A percentile compares a stretch with the other conserved stretches of the same genome.
phyloP scores from a whole-genome alignment of 1,284 basidiomycete species.

The Fomitopsis pinicola region DNA sequence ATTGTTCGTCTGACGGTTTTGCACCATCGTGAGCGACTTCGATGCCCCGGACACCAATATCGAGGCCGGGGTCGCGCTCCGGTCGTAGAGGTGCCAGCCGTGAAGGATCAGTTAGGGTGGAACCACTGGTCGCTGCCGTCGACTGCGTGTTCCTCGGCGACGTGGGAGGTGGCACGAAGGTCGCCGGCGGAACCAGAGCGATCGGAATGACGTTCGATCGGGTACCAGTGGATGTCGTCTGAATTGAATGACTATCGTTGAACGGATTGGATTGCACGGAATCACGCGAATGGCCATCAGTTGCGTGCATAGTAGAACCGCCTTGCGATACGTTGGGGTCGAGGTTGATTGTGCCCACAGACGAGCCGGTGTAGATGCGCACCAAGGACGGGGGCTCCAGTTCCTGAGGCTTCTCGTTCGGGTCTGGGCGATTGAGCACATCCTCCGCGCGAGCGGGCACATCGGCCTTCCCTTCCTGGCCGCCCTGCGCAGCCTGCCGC shows the following conservation, averaged over 20 bases:
- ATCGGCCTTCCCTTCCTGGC: conserved; percentile 48
- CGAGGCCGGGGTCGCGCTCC: conserved; percentile 53
- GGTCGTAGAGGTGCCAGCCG: conserved; percentile 48
- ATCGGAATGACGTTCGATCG: conserved; percentile 85
- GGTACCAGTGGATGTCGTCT: conserved; percentile 64
- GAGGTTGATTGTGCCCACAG: conserved; percentile 52
- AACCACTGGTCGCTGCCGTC: conserved; percentile 24
- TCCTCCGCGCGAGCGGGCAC: conserved; percentile 67
- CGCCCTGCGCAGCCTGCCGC: conserved; percentile 24
- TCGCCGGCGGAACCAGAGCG: conserved; percentile 66
- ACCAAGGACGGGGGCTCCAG: conserved; percentile 33
- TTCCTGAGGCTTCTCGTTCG: conserved; percentile 54
- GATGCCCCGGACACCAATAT: conserved; percentile 59
- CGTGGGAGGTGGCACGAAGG: conserved; percentile 24
- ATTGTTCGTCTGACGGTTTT: conserved; percentile 42
- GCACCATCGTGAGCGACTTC: conserved; percentile 51
- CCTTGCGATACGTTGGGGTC: conserved; percentile 43
- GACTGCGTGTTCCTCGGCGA: conserved; percentile 29
- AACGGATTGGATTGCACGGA: conserved; percentile 62
- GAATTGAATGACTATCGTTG: conserved; percentile 69
- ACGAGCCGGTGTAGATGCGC: conserved; percentile 41
- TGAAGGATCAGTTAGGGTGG: conserved; percentile 4
- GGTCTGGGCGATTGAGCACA: conserved; percentile 75
- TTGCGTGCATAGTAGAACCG: conserved; percentile 26
- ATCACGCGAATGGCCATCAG: conserved; percentile 24